Evolutionary conservation across 2,329 filamentous ascomycete species (phyloP).

Genomic region (Fusarium secorum): DNA sequence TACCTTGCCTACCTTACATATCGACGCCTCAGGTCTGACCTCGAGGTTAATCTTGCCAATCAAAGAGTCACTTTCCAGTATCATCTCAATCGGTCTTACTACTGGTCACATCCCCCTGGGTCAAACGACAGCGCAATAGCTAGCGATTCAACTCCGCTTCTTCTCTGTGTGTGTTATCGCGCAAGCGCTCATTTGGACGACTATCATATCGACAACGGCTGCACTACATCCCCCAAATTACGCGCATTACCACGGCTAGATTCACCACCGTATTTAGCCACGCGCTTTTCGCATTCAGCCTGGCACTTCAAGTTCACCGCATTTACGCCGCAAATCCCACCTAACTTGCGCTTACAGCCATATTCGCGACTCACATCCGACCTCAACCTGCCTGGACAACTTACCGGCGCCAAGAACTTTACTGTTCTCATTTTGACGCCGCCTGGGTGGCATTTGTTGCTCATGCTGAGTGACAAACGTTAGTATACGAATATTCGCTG

Average conservation of each 20-base stretch:
- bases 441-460: not conserved
- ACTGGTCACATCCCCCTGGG: conserved; percentile 25
- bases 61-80: conserved; percentile 3
- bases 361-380: conserved; percentile 11
- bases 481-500: conserved; percentile 8
- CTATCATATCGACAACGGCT: conserved; percentile 20
- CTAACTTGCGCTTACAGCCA: conserved; percentile 16
- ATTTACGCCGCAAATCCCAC: conserved; percentile 30
- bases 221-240: conserved; percentile 13
- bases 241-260: conserved; percentile 13
- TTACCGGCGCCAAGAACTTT: not conserved
- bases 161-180: conserved; percentile 26
- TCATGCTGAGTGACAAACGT: conserved; percentile 3
- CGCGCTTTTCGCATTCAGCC: conserved; percentile 18
- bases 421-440: not conserved
- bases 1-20: not conserved
- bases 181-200: conserved; percentile 13
- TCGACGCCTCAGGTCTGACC: conserved; percentile 19
- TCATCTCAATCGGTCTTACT: conserved; percentile 23
- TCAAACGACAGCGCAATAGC: conserved; percentile 20
- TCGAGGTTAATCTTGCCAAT: conserved; percentile 18
- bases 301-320: conserved; percentile 15
- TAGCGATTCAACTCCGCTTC: conserved; percentile 11
- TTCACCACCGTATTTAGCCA: conserved; percentile 13
- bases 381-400: conserved; percentile 1